A percentile compares a stretch with the other conserved stretches of the same genome.
Conservation (phyloP, 2,329 filamentous ascomycete species). For the Ophiostoma fasciatum region DNA sequence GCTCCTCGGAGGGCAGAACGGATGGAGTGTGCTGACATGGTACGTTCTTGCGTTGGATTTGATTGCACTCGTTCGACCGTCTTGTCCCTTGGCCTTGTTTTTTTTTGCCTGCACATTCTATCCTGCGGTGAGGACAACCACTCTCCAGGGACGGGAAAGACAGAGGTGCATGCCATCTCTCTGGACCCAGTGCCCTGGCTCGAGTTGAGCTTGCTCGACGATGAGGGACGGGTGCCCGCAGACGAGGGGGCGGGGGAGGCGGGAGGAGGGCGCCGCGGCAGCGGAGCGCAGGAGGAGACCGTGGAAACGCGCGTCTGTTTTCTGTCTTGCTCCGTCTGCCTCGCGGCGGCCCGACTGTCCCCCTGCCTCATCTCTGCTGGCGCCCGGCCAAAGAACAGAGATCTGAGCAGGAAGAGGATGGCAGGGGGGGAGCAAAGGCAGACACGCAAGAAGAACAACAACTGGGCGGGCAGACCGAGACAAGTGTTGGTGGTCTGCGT, state of each 20-base stretch:
- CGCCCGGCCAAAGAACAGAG: slow-evolving; percentile 18
- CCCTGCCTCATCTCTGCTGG: too few species aligned
- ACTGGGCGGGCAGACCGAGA: too few species aligned
- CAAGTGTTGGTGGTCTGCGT: too few species aligned
- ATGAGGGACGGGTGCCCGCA: too few species aligned
- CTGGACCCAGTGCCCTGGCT: neutral
- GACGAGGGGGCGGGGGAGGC: neutral
- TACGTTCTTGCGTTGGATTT: too few species aligned
- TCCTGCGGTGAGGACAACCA: neutral
- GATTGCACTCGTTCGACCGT: too few species aligned
- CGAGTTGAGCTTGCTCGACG: slow-evolving; percentile 1
- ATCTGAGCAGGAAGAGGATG: slow-evolving; percentile 18
- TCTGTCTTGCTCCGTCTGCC: neutral
- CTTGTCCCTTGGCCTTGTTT: too few species aligned
- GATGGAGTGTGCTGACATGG: too few species aligned
- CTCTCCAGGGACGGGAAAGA: neutral
- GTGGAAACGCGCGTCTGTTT: neutral
- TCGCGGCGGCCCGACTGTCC: too few species aligned
- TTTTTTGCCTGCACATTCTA: too few species aligned
- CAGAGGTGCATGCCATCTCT: slow-evolving; percentile 9
- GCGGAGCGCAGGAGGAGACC: neutral
- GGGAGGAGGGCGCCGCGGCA: too few species aligned
- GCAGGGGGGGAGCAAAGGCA: neutral
- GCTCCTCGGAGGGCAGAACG: too few species aligned
- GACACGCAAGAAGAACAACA: neutral